Evolutionary conservation across 257 asterid genomes (phyloP).

Genomic region (Plantago major): DNA sequence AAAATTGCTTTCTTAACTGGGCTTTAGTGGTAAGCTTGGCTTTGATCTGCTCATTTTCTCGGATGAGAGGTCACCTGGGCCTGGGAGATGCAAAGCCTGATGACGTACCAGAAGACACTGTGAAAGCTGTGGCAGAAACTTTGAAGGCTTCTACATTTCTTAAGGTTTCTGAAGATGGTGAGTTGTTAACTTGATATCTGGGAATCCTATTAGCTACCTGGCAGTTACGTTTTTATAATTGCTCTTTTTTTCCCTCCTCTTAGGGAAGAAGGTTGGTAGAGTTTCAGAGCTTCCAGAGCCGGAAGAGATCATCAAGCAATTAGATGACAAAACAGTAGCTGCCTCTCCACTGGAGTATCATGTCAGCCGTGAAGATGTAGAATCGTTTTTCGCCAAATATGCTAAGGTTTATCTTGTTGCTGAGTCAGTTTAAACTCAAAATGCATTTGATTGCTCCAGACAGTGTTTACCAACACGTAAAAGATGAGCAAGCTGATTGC

Average conservation of each 20-base stretch:
- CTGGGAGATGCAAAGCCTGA: slow-evolving; percentile 73
- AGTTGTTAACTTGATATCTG: slow-evolving; percentile 10
- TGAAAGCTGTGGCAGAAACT: slow-evolving; percentile 72
- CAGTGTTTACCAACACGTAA: too few relatives aligned
- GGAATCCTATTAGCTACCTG: not conserved
- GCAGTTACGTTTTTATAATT: slow-evolving; percentile 5
- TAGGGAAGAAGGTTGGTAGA: slow-evolving; percentile 81
- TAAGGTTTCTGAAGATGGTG: slow-evolving; percentile 88
- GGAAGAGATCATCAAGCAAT: slow-evolving; percentile 80
- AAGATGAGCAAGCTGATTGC: too few relatives aligned
- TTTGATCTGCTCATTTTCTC: slow-evolving; percentile 69
- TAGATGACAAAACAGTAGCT: slow-evolving; percentile 73
- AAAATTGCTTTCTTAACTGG: slow-evolving; percentile 47
- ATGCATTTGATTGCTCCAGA: too few relatives aligned
- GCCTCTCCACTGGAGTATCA: slow-evolving; percentile 79
- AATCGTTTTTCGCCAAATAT: slow-evolving; percentile 58
- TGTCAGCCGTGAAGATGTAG: slow-evolving; percentile 75
- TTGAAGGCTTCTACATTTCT: slow-evolving; percentile 69
- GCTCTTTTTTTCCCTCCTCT: not conserved
- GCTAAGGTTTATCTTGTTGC: slow-evolving; percentile 48
- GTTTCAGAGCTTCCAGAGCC: slow-evolving; percentile 64
- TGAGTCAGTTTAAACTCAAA: slow-evolving; percentile 1
- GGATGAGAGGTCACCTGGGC: slow-evolving; percentile 75
- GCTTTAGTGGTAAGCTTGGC: slow-evolving; percentile 78
- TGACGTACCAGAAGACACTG: slow-evolving; percentile 63